Base-by-base conservation (phyloP, 164 flowering plant species). In the Dillenia suffruticosa region DNA sequence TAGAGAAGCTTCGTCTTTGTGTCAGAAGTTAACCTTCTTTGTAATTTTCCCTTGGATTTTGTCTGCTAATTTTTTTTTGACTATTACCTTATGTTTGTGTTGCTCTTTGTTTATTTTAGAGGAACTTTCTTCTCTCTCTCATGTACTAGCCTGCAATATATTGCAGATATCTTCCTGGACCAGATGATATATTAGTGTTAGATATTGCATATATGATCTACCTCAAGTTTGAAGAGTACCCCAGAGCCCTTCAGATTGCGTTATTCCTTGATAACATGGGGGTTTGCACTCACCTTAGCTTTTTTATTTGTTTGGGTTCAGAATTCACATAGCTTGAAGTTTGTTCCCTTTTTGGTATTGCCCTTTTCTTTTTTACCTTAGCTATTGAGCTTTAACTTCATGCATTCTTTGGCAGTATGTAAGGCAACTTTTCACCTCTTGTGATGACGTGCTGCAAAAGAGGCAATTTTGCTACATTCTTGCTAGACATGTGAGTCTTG, bases 81-180 rank as follows among this genome's bases (percentile, higher is more conserved):
- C 40, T 32, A 0, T 32, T 32, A 32, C 40, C 6, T 0, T 32
- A 4, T 5, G 7, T 4, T 32, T 4, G 40, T 32, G 32, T 26
- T 26, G 32, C 32, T 26, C 32, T 26, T 26, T 26, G 32, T 26
- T 26, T 26, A 26, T 26, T 26, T 26, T 26, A 32, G 40, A 32
- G 40, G 40, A 32, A 32, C 40, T 32, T 32, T 9, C 59, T n/a
- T 62, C 54, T 24, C 12, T 22, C 16, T 52, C 44, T 12, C 40
- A 19, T 53, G 9, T 50, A 56, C 13, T 68, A 56, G 32, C 48
- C 47, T 62, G 45, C 24, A 19, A 26, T 24, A 46, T 58, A 9
- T 65, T 77, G 72, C 90, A 95, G 99, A 74, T 95, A 92, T 70
- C 90, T 92, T 66, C 92, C 97, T 65, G 91, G 96, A 57, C 99